Base-by-base conservation (phyloP, 2,329 filamentous ascomycete genomes). In the Xylariaceae sp. region DNA sequence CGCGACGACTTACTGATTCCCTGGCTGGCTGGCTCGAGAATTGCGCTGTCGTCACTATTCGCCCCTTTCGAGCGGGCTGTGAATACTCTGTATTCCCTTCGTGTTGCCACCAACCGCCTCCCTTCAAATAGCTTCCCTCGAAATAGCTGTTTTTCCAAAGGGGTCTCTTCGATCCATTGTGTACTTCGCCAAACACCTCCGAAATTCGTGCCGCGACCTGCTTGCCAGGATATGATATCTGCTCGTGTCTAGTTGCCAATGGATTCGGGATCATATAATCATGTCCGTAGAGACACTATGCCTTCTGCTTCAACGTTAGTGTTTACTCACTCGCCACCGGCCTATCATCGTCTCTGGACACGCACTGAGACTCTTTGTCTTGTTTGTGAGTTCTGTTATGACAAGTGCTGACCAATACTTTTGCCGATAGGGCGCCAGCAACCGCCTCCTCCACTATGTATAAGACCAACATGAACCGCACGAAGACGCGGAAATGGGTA, bases 401-500 rank as follows among this genome's bases (percentile, higher is more conserved):
- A 45, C 56, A 6, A 39, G 53, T 56, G 18, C 57, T 60, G 51
- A 62, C 61, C 15, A 13, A 23, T 15, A 18, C 34, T 53, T 35
- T 15, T 42, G 3, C 53, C 1, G 18, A 35, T 35, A 63, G 61
- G 37, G 30, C 52, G 10, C 7, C 55, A 13, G 50, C 54, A n/a
- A 34, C 52, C 5, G 34, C 48, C 39, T 53, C 58, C 10, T 61
- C 56, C 44, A 55, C 74, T 30, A 9, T 42, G 11, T 96, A 92
- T 76, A 88, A 89, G 72, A 85, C 91, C 55, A 95, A 96, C 73
- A 87, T 97, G 53, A 93, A 90, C 75, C 87, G 93, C 62, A 83
- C 86, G 58, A 96, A 96, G 77, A 97, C 92, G 57, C 89, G 88
- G 75, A 96, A 96, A 82, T 97, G 93, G 93, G 88, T 93, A 44